Base-by-base conservation (phyloP, 306 rosid species). In the Cercis canadensis region DNA sequence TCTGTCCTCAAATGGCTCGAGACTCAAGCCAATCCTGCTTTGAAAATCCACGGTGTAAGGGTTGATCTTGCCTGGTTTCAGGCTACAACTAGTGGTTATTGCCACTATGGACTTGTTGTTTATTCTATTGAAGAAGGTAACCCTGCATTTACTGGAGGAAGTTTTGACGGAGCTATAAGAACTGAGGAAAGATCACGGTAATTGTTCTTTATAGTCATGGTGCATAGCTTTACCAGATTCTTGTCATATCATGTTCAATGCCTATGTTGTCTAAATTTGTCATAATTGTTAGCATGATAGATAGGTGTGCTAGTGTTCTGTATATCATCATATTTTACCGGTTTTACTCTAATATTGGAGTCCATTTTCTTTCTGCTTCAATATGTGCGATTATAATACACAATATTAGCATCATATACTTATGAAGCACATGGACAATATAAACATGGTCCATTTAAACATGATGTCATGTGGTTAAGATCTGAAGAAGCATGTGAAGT, bases 1-100 rank as follows among this genome's bases (percentile, higher is more conserved):
- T 81, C 92, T 73, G 89, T 95, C 78, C 81, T 95, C 70, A 83
- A 80, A 83, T 95, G 97, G 99, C 95, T 95, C 51, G 96, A 95
- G 72, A 83, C 77, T 67, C 87, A 81, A 76, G 99, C 97, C 64
- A 95, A 95, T 85, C 96, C 96, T 68, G 96, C 92, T 5, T 76
- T 95, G 69, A 86, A 75, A 70, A 80, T 34, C 81, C 87, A 86
- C 75, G 89, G 96, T 68, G 80, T 91, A 39, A 79, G 75, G 36
- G 91, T 91, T 72, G 96, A 89, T 73, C 96, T 95, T 76, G 97
- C 92, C 53, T 85, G 92, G 87, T 91, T 87, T 85, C 97, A 91
- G 84, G 97, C 92, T 53, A 85, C 96, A 46, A 75, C 83, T 81
- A 84, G 84, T 85, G 96, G 96, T 78, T 95, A 89, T 87, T 86